Conservation (phyloP, 2,329 filamentous ascomycete genomes). For the Botryosphaeria agaves region DNA sequence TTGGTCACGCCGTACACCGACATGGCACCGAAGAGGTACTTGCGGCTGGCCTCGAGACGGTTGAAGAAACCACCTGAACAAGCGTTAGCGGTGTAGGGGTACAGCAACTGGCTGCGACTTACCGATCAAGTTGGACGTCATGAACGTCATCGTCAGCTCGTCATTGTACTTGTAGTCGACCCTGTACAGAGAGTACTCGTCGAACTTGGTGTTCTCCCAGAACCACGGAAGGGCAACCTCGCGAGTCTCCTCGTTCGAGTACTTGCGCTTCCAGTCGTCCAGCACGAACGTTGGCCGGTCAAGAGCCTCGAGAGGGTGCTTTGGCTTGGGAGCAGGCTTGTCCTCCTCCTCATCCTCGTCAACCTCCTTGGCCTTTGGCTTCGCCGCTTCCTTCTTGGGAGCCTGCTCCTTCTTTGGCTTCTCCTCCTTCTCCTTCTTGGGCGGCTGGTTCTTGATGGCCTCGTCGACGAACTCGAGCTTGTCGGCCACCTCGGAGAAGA, state of each 20-base stretch:
- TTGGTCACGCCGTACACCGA: slow-evolving; percentile 84
- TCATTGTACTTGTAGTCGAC: slow-evolving; percentile 98
- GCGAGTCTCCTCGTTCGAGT: slow-evolving; percentile 86
- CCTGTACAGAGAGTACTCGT: slow-evolving; percentile 92
- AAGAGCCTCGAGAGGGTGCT: slow-evolving; percentile 86
- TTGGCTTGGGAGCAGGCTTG: slow-evolving; percentile 61
- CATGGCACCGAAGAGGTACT: slow-evolving; percentile 86
- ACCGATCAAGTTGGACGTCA: slow-evolving; percentile 95
- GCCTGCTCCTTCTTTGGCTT: slow-evolving; percentile 48
- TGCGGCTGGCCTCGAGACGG: slow-evolving; percentile 92
- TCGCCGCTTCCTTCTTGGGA: slow-evolving; percentile 38
- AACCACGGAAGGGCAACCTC: slow-evolving; percentile 83
- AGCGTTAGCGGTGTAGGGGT: slow-evolving; percentile 4
- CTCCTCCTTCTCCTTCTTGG: slow-evolving; percentile 46
- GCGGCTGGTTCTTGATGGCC: slow-evolving; percentile 54
- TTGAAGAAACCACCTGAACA: slow-evolving; percentile 69
- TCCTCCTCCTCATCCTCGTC: slow-evolving; percentile 46
- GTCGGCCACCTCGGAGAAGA: slow-evolving; percentile 66
- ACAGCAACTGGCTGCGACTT: slow-evolving; percentile 9
- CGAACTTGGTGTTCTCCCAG: slow-evolving; percentile 89
- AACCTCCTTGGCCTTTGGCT: slow-evolving; percentile 33
- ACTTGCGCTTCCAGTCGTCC: slow-evolving; percentile 97
- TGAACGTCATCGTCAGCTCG: slow-evolving; percentile 93
- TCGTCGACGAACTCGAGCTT: slow-evolving; percentile 68
- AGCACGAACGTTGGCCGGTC: slow-evolving; percentile 64